phyloP scores from a whole-genome alignment of 139 green algal genomes.

The Picochlorum sp. region DNA sequence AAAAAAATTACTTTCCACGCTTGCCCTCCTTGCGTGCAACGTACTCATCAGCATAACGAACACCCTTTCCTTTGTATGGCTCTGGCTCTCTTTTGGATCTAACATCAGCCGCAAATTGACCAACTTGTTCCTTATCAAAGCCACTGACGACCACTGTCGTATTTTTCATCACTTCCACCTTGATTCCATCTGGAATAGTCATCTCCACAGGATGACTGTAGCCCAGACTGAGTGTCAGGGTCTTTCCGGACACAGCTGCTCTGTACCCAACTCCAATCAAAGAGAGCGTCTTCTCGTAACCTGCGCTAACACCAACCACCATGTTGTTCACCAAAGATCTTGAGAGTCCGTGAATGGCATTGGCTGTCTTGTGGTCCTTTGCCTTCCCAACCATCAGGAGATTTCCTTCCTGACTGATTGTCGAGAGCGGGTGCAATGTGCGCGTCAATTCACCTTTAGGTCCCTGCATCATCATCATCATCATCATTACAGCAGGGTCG shows the following conservation, averaged over 20 bases:
- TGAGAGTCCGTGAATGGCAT: slow-evolving; percentile 56
- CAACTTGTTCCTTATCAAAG: slow-evolving; percentile 80
- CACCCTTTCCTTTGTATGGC: slow-evolving; percentile 94
- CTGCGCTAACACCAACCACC: slow-evolving; percentile 74
- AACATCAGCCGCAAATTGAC: slow-evolving; percentile 86
- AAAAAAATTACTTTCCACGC: slow-evolving; percentile 56
- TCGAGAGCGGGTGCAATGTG: slow-evolving; percentile 54
- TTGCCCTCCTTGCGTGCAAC: slow-evolving; percentile 96
- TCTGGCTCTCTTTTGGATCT: slow-evolving; percentile 77
- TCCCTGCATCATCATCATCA: slow-evolving; percentile 42
- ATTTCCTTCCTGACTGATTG: slow-evolving; percentile 47
- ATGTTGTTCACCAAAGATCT: slow-evolving; percentile 86
- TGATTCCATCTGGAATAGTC: slow-evolving; percentile 72
- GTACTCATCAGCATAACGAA: slow-evolving; percentile 83
- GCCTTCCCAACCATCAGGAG: slow-evolving; percentile 39
- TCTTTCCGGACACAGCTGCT: slow-evolving; percentile 56
- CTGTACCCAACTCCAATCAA: slow-evolving; percentile 77
- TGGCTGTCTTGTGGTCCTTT: slow-evolving; percentile 35
- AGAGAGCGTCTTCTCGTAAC: slow-evolving; percentile 74
- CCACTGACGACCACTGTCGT: slow-evolving; percentile 51
- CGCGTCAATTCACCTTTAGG: slow-evolving; percentile 68
- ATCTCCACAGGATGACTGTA: slow-evolving; percentile 85
- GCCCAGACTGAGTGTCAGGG: slow-evolving; percentile 83
- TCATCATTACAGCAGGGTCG: neutral
- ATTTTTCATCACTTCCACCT: slow-evolving; percentile 81